phyloP scores from a whole-genome alignment of 2,329 filamentous ascomycete species.

The Neurospora sp. region DNA sequence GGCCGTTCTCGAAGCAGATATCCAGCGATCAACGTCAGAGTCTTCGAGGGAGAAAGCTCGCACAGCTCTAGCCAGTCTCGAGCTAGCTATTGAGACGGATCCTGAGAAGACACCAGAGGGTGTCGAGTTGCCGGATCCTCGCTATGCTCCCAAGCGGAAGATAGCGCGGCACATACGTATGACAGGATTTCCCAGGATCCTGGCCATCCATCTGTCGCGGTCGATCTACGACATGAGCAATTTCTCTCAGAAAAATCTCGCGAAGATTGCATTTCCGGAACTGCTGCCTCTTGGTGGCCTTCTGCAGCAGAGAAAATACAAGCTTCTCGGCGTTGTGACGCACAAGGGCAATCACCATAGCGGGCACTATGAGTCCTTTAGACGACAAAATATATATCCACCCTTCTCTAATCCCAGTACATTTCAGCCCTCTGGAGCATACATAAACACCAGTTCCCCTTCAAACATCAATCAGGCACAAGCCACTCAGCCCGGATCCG shows the following conservation, averaged over 20 bases:
- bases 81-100: conserved; percentile 63
- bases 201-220: conserved; percentile 85
- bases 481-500: background rate
- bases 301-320: conserved; percentile 69
- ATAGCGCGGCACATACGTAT: conserved; percentile 87
- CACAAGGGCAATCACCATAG: conserved; percentile 95
- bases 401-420: conserved; percentile 77
- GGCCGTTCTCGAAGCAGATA: conserved; percentile 50
- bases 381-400: conserved; percentile 68
- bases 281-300: conserved; percentile 73
- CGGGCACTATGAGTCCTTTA: conserved; percentile 94
- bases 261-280: conserved; percentile 89
- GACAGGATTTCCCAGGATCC: conserved; percentile 75
- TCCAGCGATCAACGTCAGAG: conserved; percentile 44
- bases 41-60: conserved; percentile 41
- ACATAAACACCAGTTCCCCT: conserved; percentile 38
- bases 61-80: conserved; percentile 54
- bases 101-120: conserved; percentile 68
- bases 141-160: conserved; percentile 65
- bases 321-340: conserved; percentile 76
- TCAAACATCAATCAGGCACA: background rate
- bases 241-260: conserved; percentile 82
- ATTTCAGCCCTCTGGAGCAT: conserved; percentile 66
- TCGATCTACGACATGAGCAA: conserved; percentile 78
- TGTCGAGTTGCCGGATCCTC: conserved; percentile 64